phyloP scores from a whole-genome alignment of 306 rosid genomes.

The Fragaria vesca region DNA sequence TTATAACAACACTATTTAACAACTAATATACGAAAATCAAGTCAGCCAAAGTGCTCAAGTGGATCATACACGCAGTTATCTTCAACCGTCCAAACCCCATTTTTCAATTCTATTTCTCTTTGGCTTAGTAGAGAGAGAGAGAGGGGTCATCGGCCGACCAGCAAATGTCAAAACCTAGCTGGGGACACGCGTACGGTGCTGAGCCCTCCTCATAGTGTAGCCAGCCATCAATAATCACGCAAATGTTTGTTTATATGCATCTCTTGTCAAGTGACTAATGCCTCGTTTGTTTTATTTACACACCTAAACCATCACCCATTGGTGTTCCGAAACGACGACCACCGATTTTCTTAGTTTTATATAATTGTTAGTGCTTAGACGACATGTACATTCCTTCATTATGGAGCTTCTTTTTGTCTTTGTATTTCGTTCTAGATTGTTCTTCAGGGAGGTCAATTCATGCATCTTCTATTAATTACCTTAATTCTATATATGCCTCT shows the following conservation, averaged over 20 bases:
- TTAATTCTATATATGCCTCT: too few species aligned
- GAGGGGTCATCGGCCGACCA: not conserved
- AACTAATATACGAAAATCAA: not conserved
- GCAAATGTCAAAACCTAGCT: not conserved
- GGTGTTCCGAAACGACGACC: not conserved
- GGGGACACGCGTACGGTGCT: constrained; percentile 23
- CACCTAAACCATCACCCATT: not conserved
- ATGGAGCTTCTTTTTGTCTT: constrained; percentile 13
- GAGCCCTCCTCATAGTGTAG: not conserved
- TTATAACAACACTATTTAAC: not conserved
- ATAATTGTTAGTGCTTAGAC: constrained; percentile 20
- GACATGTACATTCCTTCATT: constrained; percentile 8
- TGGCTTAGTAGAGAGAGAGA: not conserved
- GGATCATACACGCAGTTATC: constrained; percentile 13
- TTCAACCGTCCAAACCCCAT: constrained; percentile 39
- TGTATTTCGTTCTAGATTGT: constrained; percentile 32
- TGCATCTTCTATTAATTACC: not conserved
- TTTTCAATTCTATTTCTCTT: constrained; percentile 6
- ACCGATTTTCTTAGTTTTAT: not conserved
- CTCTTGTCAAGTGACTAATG: not conserved
- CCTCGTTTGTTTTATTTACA: too few species aligned
- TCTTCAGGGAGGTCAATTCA: not conserved
- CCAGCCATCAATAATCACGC: not conserved
- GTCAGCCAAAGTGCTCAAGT: constrained; percentile 8
- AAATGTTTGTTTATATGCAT: not conserved